Base-by-base conservation (phyloP, 768 basidiomycete genomes). In the Lactarius akahatsu region DNA sequence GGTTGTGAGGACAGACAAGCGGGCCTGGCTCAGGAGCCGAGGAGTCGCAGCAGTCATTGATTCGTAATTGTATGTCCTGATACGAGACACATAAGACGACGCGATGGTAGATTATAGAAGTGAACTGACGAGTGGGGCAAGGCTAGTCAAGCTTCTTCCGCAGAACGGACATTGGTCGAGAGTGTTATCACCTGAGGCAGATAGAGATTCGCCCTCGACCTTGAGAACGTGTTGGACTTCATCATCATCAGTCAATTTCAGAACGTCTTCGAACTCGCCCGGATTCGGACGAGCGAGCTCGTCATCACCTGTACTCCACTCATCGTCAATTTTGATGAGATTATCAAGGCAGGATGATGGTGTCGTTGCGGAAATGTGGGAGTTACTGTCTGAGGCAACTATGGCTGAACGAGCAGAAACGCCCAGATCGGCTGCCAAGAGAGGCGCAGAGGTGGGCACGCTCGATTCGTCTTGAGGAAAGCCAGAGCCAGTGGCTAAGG, bases 241-340 rank as follows among this genome's bases (percentile, higher is more conserved):
- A 16, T 77, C 73, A 18, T 75, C 77, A 23, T 66, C 47, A 28
- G 55, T 67, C 57, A 72, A 63, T 63, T 73, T 71, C 34, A 63
- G 52, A 30, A 59, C 47, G 13, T 16, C 54, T 18, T 59, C 38
- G 50, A 61, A 38, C 71, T 54, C 76, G 72, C n/a, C 76, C 76
- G 62, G 77, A 72, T 23, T 75, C 70, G 64, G 74, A 76, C 8
- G 64, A 36, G 58, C 62, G 10, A 81, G 74, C 74, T 89, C 92
- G 69, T 94, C 92, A 70, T 93, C 91, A 13, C 85, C 90, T 71
- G 79, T 86, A 52, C 79, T 84, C 91, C 91, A 92, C 8, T 86
- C 85, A 36, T 82, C 82, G 20, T 78, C 79, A 30, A 70, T 73
- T 45, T 62, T 57, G 11, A 70, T 66, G 28, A 62, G 34, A 26